Evolutionary conservation across 169 alveolate species (phyloP).

Genomic region (Theileria parva): DNA sequence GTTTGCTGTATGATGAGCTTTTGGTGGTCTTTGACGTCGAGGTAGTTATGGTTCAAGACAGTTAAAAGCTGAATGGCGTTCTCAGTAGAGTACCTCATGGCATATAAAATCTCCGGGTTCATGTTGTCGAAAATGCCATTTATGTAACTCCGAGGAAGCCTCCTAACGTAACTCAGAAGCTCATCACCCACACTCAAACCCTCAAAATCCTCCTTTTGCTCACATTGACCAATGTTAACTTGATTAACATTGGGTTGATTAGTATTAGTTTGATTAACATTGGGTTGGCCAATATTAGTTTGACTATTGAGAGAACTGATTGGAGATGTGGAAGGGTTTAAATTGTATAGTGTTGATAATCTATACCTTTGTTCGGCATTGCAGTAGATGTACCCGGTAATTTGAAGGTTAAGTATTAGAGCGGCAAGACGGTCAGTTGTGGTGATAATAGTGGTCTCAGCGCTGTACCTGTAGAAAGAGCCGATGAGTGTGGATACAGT

Average conservation of each 20-base stretch:
- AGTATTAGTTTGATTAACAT: conserved; percentile 1
- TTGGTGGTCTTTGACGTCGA: conserved; percentile 20
- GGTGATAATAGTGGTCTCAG: conserved; percentile 79
- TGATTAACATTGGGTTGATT: neutral
- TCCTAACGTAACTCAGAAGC: conserved; percentile 70
- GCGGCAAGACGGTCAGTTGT: conserved; percentile 74
- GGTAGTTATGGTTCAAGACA: conserved; percentile 11
- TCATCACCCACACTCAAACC: conserved; percentile 47
- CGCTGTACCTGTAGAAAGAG: conserved; percentile 72
- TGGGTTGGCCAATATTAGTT: neutral
- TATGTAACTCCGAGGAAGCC: conserved; percentile 72
- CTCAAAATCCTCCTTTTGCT: neutral
- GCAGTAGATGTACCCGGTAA: conserved; percentile 82
- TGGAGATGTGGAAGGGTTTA: neutral
- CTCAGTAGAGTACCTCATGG: conserved; percentile 73
- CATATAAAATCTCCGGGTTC: conserved; percentile 75
- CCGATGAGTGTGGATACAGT: conserved; percentile 77
- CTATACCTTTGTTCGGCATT: conserved; percentile 79
- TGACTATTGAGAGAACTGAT: neutral
- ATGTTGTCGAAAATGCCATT: conserved; percentile 74
- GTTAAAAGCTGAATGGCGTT: conserved; percentile 72
- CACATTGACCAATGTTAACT: too few species aligned
- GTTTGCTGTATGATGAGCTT: conserved; percentile 71
- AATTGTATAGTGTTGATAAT: conserved; percentile 66
- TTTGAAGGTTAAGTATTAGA: conserved; percentile 71